Evolutionary conservation across 2,329 filamentous ascomycete species (phyloP), one percentile per base, ranked within the genome.

Genomic region (Sporothrix luriei): DNA sequence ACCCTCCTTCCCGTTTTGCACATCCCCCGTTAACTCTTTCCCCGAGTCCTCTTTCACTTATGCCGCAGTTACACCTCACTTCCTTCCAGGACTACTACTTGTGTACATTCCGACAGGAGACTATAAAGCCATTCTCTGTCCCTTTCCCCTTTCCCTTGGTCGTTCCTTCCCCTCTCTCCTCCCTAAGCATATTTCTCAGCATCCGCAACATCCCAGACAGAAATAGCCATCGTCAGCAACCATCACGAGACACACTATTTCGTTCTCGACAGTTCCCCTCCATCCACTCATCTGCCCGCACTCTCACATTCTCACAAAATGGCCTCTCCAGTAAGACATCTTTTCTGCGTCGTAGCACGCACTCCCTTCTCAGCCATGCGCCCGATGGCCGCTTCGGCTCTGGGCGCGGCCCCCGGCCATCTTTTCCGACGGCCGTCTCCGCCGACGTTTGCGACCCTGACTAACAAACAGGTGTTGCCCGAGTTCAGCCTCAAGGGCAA

Each of bases 401-500:
- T 29, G 51, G 26, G 52, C 11, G n/a, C 49, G 21, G 49, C 49
- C 49, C 49, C 21, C 11, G 49, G 49, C n/a, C n/a, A 26, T 21
- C 21, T 52, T 5, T 52, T 52, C 49, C 49, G 49, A 21, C 49
- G 52, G 21, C 51, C 29, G 51, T 49, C 67, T 13, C 48, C 46
- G 48, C 55, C 16, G n/a, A 46, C 24, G 11, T 55, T 43, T 33
- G 57, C 38, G 29, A 62, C 57, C n/a, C 38, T 26, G 21, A 38
- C 57, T 62, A 62, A 62, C 38, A 43, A 61, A 62, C 57, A 62
- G 57, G n/a, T 62, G 38, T 38, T 94, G 66, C 88, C 90, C 57
- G 92, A 95, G 76, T 95, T 95, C 82, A 89, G 85, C 75, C 84
- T 96, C 73, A 84, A 86, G 73, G 86, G 87, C 79, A 93, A 90